Base-by-base conservation (phyloP, 495 filamentous ascomycete genomes). In the Choiromyces venosus region DNA sequence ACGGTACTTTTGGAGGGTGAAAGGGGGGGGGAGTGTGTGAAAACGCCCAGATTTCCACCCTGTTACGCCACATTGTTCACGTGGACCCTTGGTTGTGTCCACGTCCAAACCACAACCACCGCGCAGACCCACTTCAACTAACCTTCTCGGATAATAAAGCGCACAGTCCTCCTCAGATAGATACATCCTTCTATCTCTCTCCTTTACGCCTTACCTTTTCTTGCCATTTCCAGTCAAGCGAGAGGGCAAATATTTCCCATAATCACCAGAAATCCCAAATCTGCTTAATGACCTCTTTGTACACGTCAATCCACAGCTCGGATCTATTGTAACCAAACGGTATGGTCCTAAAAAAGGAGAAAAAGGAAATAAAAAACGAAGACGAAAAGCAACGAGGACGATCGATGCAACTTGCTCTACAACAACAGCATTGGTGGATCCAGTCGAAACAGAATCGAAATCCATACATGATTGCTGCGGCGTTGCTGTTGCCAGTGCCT, bases 291-390 rank as follows among this genome's bases (percentile, higher is more conserved):
- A 71, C 77, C 72, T 77, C 66, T 76, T 79, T 79, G 78, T 80
- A 79, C 78, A 79, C 78, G 78, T 79, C 78, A 79, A 79, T 79
- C 78, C 71, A 74, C 78, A 76, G 73, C 75, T 77, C 75, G 75
- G 75, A 70, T 77, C 74, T 77, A 70, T 77, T 77, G 74, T 77
- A 73, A 69, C 74, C 74, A 77, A 77, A 76, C 71, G 75, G 75
- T 77, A 77, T 77, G 75, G 75, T 70, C 74, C 69, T 67, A 77
- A 76, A 73, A 68, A 66, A 70, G 67, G 72, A 76, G 69, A 75
- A 64, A 77, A 77, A 77, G 74, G 74, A 77, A 77, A 77, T 61
- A 77, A 77, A 76, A 75, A 76, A 75, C 64, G 69, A 74, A 66
- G 75, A 77, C 75, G 74, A 77, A 74, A 61, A 69, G 66, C 75